phyloP scores from a whole-genome alignment of 1,284 basidiomycete species.

The Pisolithus thermaeus region DNA sequence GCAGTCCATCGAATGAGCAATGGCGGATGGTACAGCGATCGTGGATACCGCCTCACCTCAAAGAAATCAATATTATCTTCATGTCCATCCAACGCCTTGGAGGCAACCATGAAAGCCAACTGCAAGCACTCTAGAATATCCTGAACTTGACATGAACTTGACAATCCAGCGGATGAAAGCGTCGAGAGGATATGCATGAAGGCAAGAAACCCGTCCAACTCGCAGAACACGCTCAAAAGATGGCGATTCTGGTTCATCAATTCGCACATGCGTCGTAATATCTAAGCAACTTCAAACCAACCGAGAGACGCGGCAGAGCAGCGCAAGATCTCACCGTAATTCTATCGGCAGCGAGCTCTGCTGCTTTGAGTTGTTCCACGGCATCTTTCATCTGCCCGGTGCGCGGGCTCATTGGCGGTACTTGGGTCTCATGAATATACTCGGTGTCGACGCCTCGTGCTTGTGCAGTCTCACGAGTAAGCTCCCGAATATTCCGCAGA shows the following conservation, averaged over 20 bases:
- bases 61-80: slow-evolving; percentile 59
- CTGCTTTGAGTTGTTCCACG: slow-evolving; percentile 22
- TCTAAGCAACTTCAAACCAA: slow-evolving; percentile 32
- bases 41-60: slow-evolving; percentile 43
- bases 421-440: slow-evolving; percentile 1
- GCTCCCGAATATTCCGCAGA: slow-evolving; percentile 22
- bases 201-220: slow-evolving; percentile 72
- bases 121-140: slow-evolving; percentile 50
- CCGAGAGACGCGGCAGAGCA: background rate
- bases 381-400: slow-evolving; percentile 10
- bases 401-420: background rate
- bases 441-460: background rate
- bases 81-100: slow-evolving; percentile 57
- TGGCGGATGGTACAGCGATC: background rate
- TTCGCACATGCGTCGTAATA: slow-evolving; percentile 54
- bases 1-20: background rate
- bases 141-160: slow-evolving; percentile 36
- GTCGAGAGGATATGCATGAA: slow-evolving; percentile 66
- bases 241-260: slow-evolving; percentile 53
- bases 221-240: slow-evolving; percentile 71
- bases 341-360: slow-evolving; percentile 13
- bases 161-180: slow-evolving; percentile 32
- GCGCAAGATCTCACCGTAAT: slow-evolving; percentile 13
- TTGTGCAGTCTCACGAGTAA: slow-evolving; percentile 3
- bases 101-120: slow-evolving; percentile 55